A percentile compares a stretch with the other conserved stretches of the same genome.
phyloP scores from a whole-genome alignment of 202 grass and related monocot species.

The Carex arenaria region DNA sequence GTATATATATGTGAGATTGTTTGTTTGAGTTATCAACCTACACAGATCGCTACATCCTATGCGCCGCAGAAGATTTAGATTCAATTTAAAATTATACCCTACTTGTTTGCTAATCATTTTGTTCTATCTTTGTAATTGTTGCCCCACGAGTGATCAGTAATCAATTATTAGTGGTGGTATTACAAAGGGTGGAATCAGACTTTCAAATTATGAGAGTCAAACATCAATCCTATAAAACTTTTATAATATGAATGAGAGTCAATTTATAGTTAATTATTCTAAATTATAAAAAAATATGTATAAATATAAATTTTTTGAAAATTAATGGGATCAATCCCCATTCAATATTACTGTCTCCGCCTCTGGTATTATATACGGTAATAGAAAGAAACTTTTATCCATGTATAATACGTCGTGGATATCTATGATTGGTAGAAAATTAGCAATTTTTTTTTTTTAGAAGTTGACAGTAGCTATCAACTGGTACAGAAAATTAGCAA shows the following conservation, averaged over 20 bases:
- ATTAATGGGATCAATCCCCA: no score
- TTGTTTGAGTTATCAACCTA: background rate
- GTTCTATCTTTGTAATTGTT: background rate
- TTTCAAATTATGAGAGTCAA: no score
- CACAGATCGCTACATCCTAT: background rate
- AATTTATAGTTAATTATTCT: no score
- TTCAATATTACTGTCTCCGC: no score
- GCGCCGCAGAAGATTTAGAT: background rate
- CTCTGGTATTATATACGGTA: background rate
- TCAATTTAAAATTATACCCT: background rate
- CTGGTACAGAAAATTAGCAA: background rate
- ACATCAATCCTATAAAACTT: no score
- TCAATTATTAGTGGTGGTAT: background rate
- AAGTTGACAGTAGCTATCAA: no score
- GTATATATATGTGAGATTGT: background rate
- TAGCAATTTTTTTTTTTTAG: no score
- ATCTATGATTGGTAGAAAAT: background rate
- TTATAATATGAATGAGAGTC: no score
- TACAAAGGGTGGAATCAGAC: no score
- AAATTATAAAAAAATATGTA: no score
- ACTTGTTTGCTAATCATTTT: conserved; percentile 8
- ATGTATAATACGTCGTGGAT: background rate
- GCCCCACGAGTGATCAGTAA: background rate
- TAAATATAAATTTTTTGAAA: no score
- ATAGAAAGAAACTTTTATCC: background rate